phyloP scores from a whole-genome alignment of 2,329 filamentous ascomycete genomes.

The Tympanopsis confertula region DNA sequence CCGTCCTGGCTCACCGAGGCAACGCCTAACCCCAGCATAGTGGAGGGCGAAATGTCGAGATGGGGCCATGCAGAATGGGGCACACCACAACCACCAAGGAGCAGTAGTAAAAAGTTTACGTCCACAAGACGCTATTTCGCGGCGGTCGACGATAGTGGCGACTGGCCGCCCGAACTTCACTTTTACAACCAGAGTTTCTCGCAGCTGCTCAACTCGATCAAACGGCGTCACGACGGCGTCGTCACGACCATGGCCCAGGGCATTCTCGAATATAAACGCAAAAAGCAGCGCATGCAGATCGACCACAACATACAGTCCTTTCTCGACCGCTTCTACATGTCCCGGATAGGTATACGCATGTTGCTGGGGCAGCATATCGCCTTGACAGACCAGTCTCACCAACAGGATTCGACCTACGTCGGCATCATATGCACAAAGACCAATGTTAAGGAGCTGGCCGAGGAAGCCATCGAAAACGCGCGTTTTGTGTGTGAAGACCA shows the following conservation, averaged over 20 bases:
- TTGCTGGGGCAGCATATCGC: slow-evolving; percentile 97
- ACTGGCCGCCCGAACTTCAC: slow-evolving; percentile 89
- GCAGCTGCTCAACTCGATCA: slow-evolving; percentile 82
- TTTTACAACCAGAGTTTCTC: slow-evolving; percentile 90
- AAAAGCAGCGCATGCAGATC: slow-evolving; percentile 92
- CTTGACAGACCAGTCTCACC: slow-evolving; percentile 81
- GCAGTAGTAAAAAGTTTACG: slow-evolving; percentile 32
- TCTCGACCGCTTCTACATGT: slow-evolving; percentile 99
- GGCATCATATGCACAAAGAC: slow-evolving; percentile 99
- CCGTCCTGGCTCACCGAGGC: slow-evolving; percentile 66
- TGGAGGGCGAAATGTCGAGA: slow-evolving; percentile 59
- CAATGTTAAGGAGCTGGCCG: slow-evolving; percentile 84
- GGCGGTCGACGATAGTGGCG: slow-evolving; percentile 72
- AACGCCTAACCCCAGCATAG: slow-evolving; percentile 81
- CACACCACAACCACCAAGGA: slow-evolving; percentile 28
- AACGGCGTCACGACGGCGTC: slow-evolving; percentile 88
- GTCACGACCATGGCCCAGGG: slow-evolving; percentile 98
- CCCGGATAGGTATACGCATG: slow-evolving; percentile 97
- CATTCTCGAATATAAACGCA: slow-evolving; percentile 95
- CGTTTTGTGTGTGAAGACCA: slow-evolving; percentile 99
- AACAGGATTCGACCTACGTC: slow-evolving; percentile 85
- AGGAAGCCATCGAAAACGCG: slow-evolving; percentile 96
- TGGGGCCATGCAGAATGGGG: slow-evolving; percentile 35
- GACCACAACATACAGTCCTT: slow-evolving; percentile 96
- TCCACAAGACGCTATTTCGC: slow-evolving; percentile 72